Base-by-base conservation (phyloP, 2,329 filamentous ascomycete genomes). In the Aspergillus flavus region DNA sequence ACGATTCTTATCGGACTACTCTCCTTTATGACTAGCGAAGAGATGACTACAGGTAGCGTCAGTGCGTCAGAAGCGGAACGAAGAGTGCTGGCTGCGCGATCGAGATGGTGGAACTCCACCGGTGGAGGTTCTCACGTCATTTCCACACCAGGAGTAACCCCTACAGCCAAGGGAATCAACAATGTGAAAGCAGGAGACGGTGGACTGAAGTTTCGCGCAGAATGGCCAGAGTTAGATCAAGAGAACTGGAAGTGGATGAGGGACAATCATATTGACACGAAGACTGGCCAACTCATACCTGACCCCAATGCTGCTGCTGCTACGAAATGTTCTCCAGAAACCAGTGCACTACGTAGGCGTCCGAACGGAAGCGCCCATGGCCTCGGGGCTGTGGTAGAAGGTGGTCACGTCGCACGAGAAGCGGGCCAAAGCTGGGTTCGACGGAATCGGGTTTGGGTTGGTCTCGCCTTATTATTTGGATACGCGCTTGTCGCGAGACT, bases 11-110 rank as follows among this genome's bases (percentile, higher is more conserved):
- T 96, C 61, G 95, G 95, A 11, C 86, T 99, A 32, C 83, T 98
- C 66, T 96, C 91, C 45, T 99, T 99, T 80, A 99, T 99, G 95
- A 98, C 94, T 2, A 93, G 92, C 68, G 94, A 99, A 75, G 95
- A 99, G 82, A 97, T 98, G 91, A 99, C 95, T 0, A 98, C 95
- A 0, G 95, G 95, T 2, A 94, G 90, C 34, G 87, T 99, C 34
- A 89, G 90, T 6, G 92, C 89, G 21, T 90, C 87, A 0, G 87
- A 92, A 57, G 83, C 86, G 4, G 94, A 98, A 82, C 87, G 94
- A 65, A 90, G 88, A 76, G 86, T 90, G 71, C 87, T 93, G 57
- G 93, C 95, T 0, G 84, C 86, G 28, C 86, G 91, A 66, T 92
- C 92, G 19, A 84, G 92, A 60, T 99, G 95, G 95, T 98, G 94